Conservation (phyloP, 176 grass and related monocot genomes). For the Oryza longistaminata region DNA sequence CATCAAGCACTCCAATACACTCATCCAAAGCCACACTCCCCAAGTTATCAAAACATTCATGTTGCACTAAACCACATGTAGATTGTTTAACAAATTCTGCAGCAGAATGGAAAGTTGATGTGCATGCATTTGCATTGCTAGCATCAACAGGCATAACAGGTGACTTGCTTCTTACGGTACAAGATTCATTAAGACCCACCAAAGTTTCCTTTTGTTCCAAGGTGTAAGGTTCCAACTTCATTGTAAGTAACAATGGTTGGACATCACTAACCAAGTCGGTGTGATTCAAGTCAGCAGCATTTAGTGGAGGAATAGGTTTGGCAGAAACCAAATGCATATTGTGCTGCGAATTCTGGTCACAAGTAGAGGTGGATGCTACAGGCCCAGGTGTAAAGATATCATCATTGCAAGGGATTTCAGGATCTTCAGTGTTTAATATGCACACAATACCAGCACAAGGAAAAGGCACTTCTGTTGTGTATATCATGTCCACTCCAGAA, state of each 20-base stretch:
- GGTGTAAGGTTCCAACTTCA: constrained; percentile 34
- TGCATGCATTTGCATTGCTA: constrained; percentile 27
- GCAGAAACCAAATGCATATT: constrained; percentile 9
- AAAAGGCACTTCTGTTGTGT: constrained; percentile 36
- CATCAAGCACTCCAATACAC: constrained; percentile 14
- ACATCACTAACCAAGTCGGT: constrained; percentile 27
- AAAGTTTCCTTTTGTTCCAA: constrained; percentile 28
- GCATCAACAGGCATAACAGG: constrained; percentile 17
- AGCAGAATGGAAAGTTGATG: constrained; percentile 6
- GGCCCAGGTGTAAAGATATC: constrained; percentile 35
- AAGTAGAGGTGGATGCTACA: constrained; percentile 19
- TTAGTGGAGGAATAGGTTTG: constrained; percentile 11
- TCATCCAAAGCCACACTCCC: constrained; percentile 26
- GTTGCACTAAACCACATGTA: constrained; percentile 34
- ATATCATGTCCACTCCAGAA: constrained; percentile 22
- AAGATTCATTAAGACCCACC: constrained; percentile 30
- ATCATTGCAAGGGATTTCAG: constrained; percentile 51
- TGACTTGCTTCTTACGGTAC: constrained; percentile 24
- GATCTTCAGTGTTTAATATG: constrained; percentile 45
- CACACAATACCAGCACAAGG: constrained; percentile 25
- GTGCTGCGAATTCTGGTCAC: constrained; percentile 24
- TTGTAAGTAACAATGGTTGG: not conserved
- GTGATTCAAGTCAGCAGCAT: constrained; percentile 27
- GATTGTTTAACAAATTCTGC: constrained; percentile 32
- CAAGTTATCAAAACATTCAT: constrained; percentile 21